phyloP scores from a whole-genome alignment of 768 basidiomycete genomes.

The Pisolithus marmoratus region DNA sequence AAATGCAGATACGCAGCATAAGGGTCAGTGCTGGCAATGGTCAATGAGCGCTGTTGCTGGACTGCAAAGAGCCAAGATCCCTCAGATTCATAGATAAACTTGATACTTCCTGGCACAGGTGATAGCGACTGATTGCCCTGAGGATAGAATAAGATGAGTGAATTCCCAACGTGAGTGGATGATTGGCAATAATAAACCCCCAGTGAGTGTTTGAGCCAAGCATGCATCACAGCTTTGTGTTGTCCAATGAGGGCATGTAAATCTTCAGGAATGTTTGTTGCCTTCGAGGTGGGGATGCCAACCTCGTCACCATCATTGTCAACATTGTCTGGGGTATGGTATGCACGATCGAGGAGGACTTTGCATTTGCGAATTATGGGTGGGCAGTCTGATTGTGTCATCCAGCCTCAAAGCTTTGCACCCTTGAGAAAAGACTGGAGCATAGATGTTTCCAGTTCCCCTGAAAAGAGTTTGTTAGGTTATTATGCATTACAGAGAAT shows the following conservation, averaged over 20 bases:
- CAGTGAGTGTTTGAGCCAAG: neutral
- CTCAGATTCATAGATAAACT: too few species aligned
- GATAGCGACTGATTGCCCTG: too few species aligned
- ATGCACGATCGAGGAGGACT: conserved; percentile 1
- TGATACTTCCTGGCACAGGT: too few species aligned
- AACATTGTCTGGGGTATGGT: neutral
- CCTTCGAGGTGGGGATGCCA: neutral
- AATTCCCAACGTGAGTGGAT: too few species aligned
- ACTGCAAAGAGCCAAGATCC: too few species aligned
- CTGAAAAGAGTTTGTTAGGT: conserved; percentile 5
- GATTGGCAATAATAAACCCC: neutral
- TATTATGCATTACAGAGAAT: conserved; percentile 4
- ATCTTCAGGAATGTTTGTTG: neutral
- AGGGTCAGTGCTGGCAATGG: too few species aligned
- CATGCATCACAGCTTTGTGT: neutral
- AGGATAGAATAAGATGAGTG: too few species aligned
- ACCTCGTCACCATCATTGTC: neutral
- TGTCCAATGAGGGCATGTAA: neutral
- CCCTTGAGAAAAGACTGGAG: conserved; percentile 9
- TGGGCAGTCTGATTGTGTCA: too few species aligned
- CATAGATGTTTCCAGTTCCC: conserved; percentile 6
- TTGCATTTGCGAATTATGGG: too few species aligned
- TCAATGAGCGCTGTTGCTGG: too few species aligned
- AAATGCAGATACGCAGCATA: too few species aligned
- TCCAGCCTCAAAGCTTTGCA: conserved; percentile 12